phyloP scores from a whole-genome alignment of 371 early-diverging fungal species.

The Syncephalastrum monosporum region DNA sequence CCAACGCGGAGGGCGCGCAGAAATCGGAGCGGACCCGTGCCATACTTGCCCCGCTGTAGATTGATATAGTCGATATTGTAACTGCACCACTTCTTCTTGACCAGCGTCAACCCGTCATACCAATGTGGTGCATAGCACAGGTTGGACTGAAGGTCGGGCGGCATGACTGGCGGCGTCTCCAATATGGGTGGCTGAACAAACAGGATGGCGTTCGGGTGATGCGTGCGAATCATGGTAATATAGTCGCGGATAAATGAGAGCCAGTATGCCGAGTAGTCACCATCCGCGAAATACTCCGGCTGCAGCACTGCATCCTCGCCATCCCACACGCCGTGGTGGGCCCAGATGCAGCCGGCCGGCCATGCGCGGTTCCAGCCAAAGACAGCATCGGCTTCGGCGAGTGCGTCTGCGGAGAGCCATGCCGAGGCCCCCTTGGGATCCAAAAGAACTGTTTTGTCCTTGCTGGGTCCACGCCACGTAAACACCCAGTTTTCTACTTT shows the following conservation, averaged over 20 bases:
- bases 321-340: constrained; percentile 68
- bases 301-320: constrained; percentile 25
- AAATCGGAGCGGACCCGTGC: constrained; percentile 47
- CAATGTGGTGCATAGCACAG: constrained; percentile 74
- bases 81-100: constrained; percentile 67
- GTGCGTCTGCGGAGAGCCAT: constrained; percentile 48
- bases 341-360: constrained; percentile 68
- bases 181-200: constrained; percentile 71
- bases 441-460: constrained; percentile 34
- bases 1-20: constrained; percentile 60
- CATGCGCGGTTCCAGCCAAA: constrained; percentile 58
- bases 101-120: constrained; percentile 73
- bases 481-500: constrained; percentile 60
- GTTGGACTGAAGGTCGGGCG: constrained; percentile 31
- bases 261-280: constrained; percentile 54
- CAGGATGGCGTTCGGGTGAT: constrained; percentile 53
- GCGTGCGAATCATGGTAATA: constrained; percentile 38
- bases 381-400: constrained; percentile 26
- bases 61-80: constrained; percentile 68
- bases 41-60: constrained; percentile 64
- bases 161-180: constrained; percentile 55
- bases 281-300: constrained; percentile 61
- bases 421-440: constrained; percentile 52
- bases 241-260: constrained; percentile 52
- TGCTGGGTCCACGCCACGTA: constrained; percentile 59